Evolutionary conservation across 768 basidiomycete species (phyloP).

Genomic region (Phylloporus sp.): DNA sequence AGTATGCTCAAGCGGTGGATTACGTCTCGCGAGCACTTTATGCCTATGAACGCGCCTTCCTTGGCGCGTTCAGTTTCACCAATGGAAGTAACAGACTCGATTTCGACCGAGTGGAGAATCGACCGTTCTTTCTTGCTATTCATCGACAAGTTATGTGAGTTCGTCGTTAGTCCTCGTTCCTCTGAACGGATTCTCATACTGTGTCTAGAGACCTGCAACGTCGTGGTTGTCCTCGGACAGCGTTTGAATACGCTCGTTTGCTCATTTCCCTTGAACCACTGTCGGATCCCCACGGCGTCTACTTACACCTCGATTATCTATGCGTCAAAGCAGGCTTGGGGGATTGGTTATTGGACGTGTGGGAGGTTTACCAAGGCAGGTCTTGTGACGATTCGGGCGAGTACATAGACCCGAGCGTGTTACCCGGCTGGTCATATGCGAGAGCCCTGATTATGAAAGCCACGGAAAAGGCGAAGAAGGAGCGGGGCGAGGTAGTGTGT

Average conservation of each 20-base stretch:
- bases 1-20: constrained; percentile 79
- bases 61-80: constrained; percentile 82
- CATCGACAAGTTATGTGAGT: constrained; percentile 77
- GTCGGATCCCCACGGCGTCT: constrained; percentile 83
- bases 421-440: constrained; percentile 78
- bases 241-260: constrained; percentile 88
- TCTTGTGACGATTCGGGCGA: constrained; percentile 14
- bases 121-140: constrained; percentile 86
- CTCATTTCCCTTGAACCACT: constrained; percentile 81
- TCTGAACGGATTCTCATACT: not conserved
- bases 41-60: constrained; percentile 86
- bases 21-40: constrained; percentile 91
- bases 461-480: constrained; percentile 40
- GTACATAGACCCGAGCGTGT: constrained; percentile 46
- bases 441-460: constrained; percentile 63
- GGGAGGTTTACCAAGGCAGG: constrained; percentile 20
- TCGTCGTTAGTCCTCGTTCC: not conserved
- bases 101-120: constrained; percentile 86
- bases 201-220: constrained; percentile 68
- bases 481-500: constrained; percentile 35
- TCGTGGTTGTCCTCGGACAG: constrained; percentile 84
- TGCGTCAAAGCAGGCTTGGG: constrained; percentile 76
- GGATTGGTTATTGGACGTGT: constrained; percentile 75
- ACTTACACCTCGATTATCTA: constrained; percentile 80
- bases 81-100: constrained; percentile 79